These are phyloP conservation scores for Neurospora sp. DNA, from an alignment of 495 filamentous ascomycete species.

Conservation along the genomic window DNA sequence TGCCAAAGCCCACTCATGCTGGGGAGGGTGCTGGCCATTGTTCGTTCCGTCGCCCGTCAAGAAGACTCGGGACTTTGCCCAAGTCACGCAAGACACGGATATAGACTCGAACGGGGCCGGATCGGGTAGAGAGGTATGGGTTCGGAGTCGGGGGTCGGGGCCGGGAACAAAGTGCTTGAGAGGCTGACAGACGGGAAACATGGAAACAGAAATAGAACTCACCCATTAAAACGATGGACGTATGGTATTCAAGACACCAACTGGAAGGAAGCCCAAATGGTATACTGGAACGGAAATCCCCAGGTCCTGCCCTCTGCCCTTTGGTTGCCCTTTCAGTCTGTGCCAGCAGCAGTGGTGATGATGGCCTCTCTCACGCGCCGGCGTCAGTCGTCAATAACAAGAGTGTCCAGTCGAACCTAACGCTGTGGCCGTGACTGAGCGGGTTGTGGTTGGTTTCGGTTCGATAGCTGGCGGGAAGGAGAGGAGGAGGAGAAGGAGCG, in stretches of 20 bases:
- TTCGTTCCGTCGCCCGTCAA: neutral
- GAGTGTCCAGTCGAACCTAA: neutral
- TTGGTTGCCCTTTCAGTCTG: neutral
- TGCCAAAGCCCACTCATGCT: neutral
- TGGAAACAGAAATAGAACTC: neutral
- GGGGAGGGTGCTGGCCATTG: neutral
- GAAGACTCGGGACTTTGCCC: neutral
- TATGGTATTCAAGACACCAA: neutral
- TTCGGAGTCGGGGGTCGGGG: neutral
- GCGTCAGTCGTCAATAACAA: neutral
- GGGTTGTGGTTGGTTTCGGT: neutral
- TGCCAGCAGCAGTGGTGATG: neutral
- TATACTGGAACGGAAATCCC: neutral
- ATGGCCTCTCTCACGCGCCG: neutral
- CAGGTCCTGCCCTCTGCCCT: neutral
- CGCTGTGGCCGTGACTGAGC: neutral
- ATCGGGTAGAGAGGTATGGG: neutral
- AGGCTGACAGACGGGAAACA: neutral
- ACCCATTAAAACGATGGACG: neutral
- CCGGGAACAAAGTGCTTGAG: slow-evolving; percentile 6
- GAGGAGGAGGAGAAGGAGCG: neutral
- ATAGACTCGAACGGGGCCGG: neutral
- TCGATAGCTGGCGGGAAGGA: neutral
- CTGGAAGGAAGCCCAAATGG: neutral
- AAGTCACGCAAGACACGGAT: neutral